phyloP scores from a whole-genome alignment of 2,329 filamentous ascomycete genomes.

The Thelonectria rubi region DNA sequence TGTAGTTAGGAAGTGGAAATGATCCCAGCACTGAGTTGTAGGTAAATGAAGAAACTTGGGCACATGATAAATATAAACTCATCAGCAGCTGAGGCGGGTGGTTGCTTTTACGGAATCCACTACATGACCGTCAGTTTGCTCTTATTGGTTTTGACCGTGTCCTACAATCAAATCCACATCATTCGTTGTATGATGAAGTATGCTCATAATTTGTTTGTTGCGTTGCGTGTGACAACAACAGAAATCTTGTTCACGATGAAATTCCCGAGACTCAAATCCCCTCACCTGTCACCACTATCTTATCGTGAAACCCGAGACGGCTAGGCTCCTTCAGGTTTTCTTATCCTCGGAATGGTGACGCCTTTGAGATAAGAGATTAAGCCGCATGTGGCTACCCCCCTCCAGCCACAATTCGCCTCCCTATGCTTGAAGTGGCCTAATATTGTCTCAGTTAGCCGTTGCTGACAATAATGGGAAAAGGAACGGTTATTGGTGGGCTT shows the following conservation, averaged over 20 bases:
- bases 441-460: conserved; percentile 34
- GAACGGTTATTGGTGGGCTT: conserved; percentile 19
- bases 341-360: background rate
- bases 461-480: conserved; percentile 16
- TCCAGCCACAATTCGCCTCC: conserved; percentile 19
- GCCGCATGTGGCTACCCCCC: conserved; percentile 36
- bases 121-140: no score
- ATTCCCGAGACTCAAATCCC: background rate
- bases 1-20: no score
- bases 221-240: background rate
- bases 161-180: no score
- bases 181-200: no score
- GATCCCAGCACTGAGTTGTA: no score
- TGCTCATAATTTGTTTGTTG: background rate
- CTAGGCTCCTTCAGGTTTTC: background rate
- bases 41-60: no score
- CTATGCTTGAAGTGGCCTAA: conserved; percentile 27
- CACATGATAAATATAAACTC: no score
- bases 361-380: conserved; percentile 23
- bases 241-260: background rate
- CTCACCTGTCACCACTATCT: background rate
- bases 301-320: background rate
- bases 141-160: no score
- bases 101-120: no score
- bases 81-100: no score